phyloP scores from a whole-genome alignment of 1,284 basidiomycete genomes.

The Leccinum cinnamomeum region DNA sequence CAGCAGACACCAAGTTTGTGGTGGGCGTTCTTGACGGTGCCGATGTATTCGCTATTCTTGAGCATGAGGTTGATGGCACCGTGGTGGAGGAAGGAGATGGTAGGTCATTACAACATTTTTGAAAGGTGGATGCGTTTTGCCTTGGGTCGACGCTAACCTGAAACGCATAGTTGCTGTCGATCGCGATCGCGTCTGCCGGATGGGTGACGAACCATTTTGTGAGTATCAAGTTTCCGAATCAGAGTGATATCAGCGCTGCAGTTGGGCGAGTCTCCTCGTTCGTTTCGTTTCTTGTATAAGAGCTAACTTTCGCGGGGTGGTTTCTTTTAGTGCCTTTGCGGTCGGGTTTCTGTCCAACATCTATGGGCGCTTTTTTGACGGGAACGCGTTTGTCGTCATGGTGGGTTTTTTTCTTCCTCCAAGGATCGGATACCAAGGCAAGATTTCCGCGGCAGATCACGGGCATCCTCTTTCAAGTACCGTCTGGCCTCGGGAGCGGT shows the following conservation, averaged over 20 bases:
- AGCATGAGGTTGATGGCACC: slow-evolving; percentile 80
- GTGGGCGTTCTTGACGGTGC: slow-evolving; percentile 82
- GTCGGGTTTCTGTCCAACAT: slow-evolving; percentile 84
- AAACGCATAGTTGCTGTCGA: slow-evolving; percentile 49
- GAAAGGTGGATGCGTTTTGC: not conserved
- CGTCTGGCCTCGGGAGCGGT: slow-evolving; percentile 78
- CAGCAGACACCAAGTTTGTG: slow-evolving; percentile 52
- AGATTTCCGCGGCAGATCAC: slow-evolving; percentile 50
- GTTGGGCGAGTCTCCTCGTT: slow-evolving; percentile 48
- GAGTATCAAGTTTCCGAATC: slow-evolving; percentile 60
- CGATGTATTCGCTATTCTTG: slow-evolving; percentile 72
- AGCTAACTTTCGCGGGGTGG: not conserved
- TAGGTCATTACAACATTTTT: slow-evolving; percentile 30
- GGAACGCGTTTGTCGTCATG: slow-evolving; percentile 80
- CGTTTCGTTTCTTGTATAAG: not conserved
- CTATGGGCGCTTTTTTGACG: slow-evolving; percentile 78
- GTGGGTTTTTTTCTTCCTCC: slow-evolving; percentile 37
- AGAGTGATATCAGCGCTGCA: slow-evolving; percentile 74
- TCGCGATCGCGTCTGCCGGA: slow-evolving; percentile 72
- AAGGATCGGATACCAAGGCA: not conserved
- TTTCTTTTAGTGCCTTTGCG: slow-evolving; percentile 60
- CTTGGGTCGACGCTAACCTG: not conserved
- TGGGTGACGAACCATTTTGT: slow-evolving; percentile 82
- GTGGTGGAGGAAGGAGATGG: slow-evolving; percentile 69
- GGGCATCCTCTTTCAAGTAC: slow-evolving; percentile 86